Base-by-base conservation (phyloP, 148 eudicot species). In the Amaranthus cruentus region DNA sequence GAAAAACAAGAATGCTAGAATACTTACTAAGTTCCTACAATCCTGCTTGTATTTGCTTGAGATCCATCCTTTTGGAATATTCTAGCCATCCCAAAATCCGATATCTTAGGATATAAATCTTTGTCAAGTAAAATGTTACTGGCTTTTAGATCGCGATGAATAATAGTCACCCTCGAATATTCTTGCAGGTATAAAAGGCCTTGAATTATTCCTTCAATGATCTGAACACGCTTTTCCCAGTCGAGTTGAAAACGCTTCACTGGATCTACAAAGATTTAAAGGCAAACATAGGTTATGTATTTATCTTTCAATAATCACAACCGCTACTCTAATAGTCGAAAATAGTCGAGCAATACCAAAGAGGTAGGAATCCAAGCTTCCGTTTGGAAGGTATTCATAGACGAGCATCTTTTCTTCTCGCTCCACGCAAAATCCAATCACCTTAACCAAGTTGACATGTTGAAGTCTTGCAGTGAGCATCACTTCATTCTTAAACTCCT, bases 111-210 rank as follows among this genome's bases (percentile, higher is more conserved):
- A 67, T 48, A 74, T 72, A 83, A 77, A 0, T 80, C 62, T 28
- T 73, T 62, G 57, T 80, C 85, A 9, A 80, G 78, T 62, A 83
- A 77, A 44, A 77, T 80, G 69, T 83, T 83, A 71, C 82, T 83
- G 15, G 82, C 80, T 69, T 83, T 83, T 44, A 83, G 50, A 44
- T 83, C 83, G 55, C 87, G 79, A 43, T 84, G 87, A 10, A 82
- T 72, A 57, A 79, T 77, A 56, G 83, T 84, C 6, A 79, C 18
- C 73, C 79, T 82, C 51, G 83, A 81, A 66, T 84, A 84, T 69
- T 82, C 87, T 59, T 82, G 87, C 42, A 84, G 87, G 73, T 84
- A 84, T 12, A 84, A 62, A 42, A 84, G 85, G 52, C 83, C 87
- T 79, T 84, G 87, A 76, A 70, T 76, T 4, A 84, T 49, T 5